Percentiles rank a stretch among this genome's conserved stretches.
Conservation (phyloP, 106 monocot genomes). For the Amphibolis antarctica region DNA sequence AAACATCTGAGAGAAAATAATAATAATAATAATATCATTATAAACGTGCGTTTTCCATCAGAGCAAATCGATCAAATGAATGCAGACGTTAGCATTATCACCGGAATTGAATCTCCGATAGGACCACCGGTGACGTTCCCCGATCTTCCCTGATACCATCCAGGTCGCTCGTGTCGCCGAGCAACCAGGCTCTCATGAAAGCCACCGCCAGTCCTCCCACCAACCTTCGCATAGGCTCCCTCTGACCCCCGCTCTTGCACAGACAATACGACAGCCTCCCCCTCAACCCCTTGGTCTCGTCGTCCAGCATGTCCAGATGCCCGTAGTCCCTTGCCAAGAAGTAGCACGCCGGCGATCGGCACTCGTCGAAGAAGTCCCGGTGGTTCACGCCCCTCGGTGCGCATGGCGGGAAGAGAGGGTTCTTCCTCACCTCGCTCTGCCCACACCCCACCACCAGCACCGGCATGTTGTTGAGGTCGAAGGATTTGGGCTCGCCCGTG, state of each 20-base stretch:
- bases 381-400: conserved; percentile 79
- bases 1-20: too few species aligned
- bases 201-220: conserved; percentile 66
- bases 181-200: conserved; percentile 51
- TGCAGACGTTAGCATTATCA: too few species aligned
- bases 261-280: conserved; percentile 51
- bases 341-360: conserved; percentile 42
- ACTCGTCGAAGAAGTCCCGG: conserved; percentile 57
- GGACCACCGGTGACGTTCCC: neutral
- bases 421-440: conserved; percentile 37
- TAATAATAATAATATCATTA: too few species aligned
- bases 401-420: conserved; percentile 53
- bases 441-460: conserved; percentile 62
- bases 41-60: too few species aligned
- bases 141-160: conserved; percentile 22
- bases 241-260: conserved; percentile 38
- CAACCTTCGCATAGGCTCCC: conserved; percentile 66
- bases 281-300: conserved; percentile 52
- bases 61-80: too few species aligned
- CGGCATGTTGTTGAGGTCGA: conserved; percentile 27
- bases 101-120: conserved; percentile 11
- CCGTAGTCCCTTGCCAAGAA: conserved; percentile 72
- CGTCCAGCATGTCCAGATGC: conserved; percentile 75
- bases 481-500: conserved; percentile 40
- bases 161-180: conserved; percentile 25